phyloP scores from a whole-genome alignment of 257 asterid species.

The Cynanchum wilfordii region DNA sequence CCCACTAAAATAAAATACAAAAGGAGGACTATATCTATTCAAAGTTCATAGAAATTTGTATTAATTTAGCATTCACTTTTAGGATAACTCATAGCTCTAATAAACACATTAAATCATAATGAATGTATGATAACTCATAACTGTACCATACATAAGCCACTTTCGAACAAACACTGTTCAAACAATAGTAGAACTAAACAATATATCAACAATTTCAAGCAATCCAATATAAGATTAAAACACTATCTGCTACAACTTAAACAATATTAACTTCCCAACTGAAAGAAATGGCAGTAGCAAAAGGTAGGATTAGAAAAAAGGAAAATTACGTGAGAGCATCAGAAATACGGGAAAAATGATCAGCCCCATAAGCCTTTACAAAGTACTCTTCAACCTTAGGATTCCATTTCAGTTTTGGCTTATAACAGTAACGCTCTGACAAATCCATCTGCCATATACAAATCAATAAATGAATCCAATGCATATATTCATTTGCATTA shows the following conservation, averaged over 20 bases:
- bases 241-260: neutral
- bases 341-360: conserved; percentile 75
- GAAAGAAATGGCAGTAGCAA: neutral
- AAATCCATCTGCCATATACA: conserved; percentile 59
- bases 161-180: neutral
- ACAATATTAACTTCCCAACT: neutral
- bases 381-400: conserved; percentile 79
- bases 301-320: neutral
- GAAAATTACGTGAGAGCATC: conserved; percentile 56
- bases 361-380: conserved; percentile 70
- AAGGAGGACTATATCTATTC: neutral
- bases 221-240: neutral
- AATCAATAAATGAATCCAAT: neutral
- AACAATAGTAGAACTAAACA: neutral
- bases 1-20: neutral
- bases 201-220: neutral
- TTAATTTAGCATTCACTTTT: neutral
- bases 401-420: conserved; percentile 74
- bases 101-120: neutral
- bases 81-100: neutral
- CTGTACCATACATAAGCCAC: neutral
- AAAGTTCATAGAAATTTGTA: neutral
- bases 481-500: neutral
- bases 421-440: conserved; percentile 66
- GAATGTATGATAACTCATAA: neutral